Percentiles rank a stretch among this genome's conserved stretches.
Evolutionary conservation across 306 rosid species (phyloP).

Genomic region (Ziziphus jujuba): DNA sequence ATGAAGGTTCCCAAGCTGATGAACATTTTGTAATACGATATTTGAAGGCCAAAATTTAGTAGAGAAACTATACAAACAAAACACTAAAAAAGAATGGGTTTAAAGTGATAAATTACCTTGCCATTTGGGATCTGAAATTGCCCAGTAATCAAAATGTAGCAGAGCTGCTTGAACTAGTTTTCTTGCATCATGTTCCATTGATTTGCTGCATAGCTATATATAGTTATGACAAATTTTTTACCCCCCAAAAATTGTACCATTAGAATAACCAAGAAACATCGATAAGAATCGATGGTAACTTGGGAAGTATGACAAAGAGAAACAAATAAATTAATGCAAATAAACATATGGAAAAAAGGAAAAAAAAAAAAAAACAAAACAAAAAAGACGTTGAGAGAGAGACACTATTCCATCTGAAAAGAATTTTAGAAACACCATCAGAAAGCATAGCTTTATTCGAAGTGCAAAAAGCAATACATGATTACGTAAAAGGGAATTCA

Average conservation of each 20-base stretch:
- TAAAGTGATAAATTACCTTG: background rate
- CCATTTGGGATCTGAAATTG: background rate
- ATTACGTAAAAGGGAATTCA: constrained; percentile 34
- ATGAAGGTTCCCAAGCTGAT: too few relatives aligned
- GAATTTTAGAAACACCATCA: background rate
- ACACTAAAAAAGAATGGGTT: background rate
- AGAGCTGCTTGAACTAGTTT: background rate
- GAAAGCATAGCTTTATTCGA: constrained; percentile 14
- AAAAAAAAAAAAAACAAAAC: too few relatives aligned
- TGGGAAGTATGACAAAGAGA: constrained; percentile 32
- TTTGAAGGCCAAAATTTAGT: background rate
- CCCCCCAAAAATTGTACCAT: background rate
- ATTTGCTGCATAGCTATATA: too few relatives aligned
- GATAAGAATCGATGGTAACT: constrained; percentile 44
- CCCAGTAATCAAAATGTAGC: background rate
- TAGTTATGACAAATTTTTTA: too few relatives aligned
- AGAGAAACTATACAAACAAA: background rate
- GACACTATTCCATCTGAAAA: background rate
- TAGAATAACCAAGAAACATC: background rate
- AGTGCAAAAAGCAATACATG: constrained; percentile 17
- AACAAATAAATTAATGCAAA: background rate
- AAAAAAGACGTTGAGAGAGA: background rate
- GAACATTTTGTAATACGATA: too few relatives aligned
- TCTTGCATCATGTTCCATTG: too few relatives aligned
- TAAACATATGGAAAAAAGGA: constrained; percentile 2